Evolutionary conservation across 2,329 filamentous ascomycete genomes (phyloP).

Genomic region (Uncinocarpus reesii): DNA sequence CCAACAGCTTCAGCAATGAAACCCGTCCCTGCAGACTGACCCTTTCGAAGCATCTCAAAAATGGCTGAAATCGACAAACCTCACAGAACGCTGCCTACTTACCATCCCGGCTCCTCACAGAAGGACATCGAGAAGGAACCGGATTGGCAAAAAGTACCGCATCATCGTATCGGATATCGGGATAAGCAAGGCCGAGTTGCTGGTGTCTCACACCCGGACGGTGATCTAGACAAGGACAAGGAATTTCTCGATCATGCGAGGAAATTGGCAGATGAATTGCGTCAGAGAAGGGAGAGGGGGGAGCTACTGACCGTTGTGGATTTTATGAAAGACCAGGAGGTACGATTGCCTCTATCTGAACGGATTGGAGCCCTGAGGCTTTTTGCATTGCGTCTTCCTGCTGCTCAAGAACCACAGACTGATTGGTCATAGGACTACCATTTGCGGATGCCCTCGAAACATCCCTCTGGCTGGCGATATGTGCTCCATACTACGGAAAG

Average conservation of each 20-base stretch:
- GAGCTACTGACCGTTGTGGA: conserved; percentile 23
- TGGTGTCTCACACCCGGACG: conserved; percentile 29
- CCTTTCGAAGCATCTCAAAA: background rate
- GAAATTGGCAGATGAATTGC: conserved; percentile 22
- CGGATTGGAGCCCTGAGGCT: background rate
- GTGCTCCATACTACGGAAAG: conserved; percentile 42
- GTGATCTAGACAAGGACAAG: conserved; percentile 20
- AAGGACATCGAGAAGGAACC: conserved; percentile 37
- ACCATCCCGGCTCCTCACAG: conserved; percentile 33
- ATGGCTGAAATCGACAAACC: conserved; percentile 5
- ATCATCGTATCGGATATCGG: conserved; percentile 34
- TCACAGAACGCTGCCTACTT: conserved; percentile 7
- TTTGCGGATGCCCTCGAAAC: conserved; percentile 35
- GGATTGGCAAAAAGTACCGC: conserved; percentile 32
- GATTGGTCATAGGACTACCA: conserved; percentile 35
- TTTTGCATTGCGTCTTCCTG: background rate
- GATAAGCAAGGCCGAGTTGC: conserved; percentile 30
- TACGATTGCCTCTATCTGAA: conserved; percentile 8
- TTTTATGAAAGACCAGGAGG: conserved; percentile 23
- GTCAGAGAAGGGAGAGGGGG: conserved; percentile 20
- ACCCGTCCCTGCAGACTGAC: too few species aligned
- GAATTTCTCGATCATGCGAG: conserved; percentile 22
- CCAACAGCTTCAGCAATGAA: too few species aligned
- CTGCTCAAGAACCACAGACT: background rate
- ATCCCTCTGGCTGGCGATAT: conserved; percentile 42